A percentile compares a stretch with the other conserved stretches of the same genome.
phyloP scores from a whole-genome alignment of 164 flowering plant genomes.

The Vitis riparia region DNA sequence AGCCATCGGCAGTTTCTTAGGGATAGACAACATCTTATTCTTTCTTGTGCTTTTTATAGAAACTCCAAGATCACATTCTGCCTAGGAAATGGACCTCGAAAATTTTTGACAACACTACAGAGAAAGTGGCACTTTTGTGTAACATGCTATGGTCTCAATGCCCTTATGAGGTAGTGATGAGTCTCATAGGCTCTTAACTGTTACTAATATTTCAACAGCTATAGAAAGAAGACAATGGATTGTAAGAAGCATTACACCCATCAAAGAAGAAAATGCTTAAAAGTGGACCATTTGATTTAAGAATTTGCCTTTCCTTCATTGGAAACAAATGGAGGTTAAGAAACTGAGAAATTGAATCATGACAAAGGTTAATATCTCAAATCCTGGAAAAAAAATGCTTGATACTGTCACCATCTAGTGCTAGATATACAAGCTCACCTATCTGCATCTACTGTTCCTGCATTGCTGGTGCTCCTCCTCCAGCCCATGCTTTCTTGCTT shows the following conservation, averaged over 20 bases:
- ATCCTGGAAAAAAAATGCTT: not conserved
- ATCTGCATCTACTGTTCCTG: slow-evolving; percentile 10
- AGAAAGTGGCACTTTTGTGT: not conserved
- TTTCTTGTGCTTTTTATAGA: too few relatives aligned
- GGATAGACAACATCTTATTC: too few relatives aligned
- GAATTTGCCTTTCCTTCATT: too few relatives aligned
- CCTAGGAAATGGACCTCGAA: too few relatives aligned
- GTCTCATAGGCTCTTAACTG: not conserved
- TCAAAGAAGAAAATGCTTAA: not conserved
- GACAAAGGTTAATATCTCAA: not conserved
- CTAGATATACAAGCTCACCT: slow-evolving; percentile 28
- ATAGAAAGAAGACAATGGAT: too few relatives aligned
- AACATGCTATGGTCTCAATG: slow-evolving; percentile 8
- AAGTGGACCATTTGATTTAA: too few relatives aligned
- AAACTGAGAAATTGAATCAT: not conserved
- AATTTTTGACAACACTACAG: too few relatives aligned
- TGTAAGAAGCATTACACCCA: too few relatives aligned
- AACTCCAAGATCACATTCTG: too few relatives aligned
- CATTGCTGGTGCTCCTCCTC: slow-evolving; percentile 23
- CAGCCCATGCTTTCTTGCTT: slow-evolving; percentile 28
- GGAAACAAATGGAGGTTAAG: too few relatives aligned
- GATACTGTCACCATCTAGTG: not conserved
- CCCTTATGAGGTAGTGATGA: slow-evolving; percentile 9
- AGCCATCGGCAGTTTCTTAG: not conserved
- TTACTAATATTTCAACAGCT: too few relatives aligned